Conservation (phyloP, 192 early-diverging fungal genomes). For the Umbelopsis sp. region DNA sequence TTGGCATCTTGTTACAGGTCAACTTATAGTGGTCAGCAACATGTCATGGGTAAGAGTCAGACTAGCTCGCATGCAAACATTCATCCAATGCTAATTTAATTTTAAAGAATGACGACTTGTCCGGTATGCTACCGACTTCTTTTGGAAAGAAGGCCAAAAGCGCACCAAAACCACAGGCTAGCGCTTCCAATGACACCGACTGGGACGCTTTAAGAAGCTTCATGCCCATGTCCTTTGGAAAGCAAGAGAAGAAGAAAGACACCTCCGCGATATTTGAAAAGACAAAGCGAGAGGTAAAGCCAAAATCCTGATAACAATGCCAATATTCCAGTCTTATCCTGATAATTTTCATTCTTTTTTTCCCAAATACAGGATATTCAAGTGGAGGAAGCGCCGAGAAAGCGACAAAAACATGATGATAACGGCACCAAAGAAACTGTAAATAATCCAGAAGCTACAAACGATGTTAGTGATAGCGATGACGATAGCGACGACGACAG, state of each 20-base stretch:
- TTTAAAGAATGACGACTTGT: slow-evolving; percentile 49
- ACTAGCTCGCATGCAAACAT: too few species aligned
- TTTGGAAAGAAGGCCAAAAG: slow-evolving; percentile 42
- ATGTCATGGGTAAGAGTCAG: too few species aligned
- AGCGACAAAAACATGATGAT: neutral
- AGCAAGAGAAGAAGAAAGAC: slow-evolving; percentile 38
- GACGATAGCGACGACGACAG: slow-evolving; percentile 41
- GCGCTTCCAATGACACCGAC: slow-evolving; percentile 30
- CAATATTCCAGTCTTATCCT: neutral
- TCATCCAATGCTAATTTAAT: neutral
- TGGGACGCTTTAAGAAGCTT: slow-evolving; percentile 47
- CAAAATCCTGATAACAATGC: neutral
- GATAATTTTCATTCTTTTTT: neutral
- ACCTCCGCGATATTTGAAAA: slow-evolving; percentile 30
- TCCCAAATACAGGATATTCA: neutral
- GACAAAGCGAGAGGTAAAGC: slow-evolving; percentile 39
- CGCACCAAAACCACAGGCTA: slow-evolving; percentile 26
- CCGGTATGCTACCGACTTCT: slow-evolving; percentile 48
- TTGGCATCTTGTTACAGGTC: too few species aligned
- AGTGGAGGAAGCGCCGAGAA: neutral
- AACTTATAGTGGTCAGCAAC: too few species aligned
- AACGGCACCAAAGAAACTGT: slow-evolving; percentile 1
- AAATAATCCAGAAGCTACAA: slow-evolving; percentile 9
- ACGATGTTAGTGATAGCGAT: slow-evolving; percentile 20
- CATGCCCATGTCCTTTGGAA: slow-evolving; percentile 58